Base-by-base conservation (phyloP, 768 basidiomycete species). In the Galerina marginata region DNA sequence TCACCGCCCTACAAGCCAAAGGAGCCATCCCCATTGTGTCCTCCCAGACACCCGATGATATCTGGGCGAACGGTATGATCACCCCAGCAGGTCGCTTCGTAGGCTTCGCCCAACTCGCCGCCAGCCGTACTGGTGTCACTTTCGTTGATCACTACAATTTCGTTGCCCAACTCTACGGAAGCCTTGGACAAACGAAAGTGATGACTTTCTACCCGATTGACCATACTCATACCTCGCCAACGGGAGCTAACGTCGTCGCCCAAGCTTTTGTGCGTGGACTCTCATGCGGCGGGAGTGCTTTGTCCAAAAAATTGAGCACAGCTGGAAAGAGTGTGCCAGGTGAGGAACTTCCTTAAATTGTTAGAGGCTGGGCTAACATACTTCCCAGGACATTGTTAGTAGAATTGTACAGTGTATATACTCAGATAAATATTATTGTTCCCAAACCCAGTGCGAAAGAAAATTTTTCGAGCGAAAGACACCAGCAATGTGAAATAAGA, bases 111-210 rank as follows among this genome's bases (percentile, higher is more conserved):
- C 67, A 78, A 58, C 69, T 70, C 1, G 74, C 74, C 20, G 80
- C 76, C 6, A 71, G 66, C 39, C 71, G 73, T 7, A 81, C 77
- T 7, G 65, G 70, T 9, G 77, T 74, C 9, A 68, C 73, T 2
- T 83, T 82, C 64, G 69, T 83, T 37, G 75, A 83, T 65, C 83
- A 84, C 64, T 82, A 76, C 58, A 73, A 68, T 37, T 81, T 81
- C 59, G 76, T 79, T 11, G 78, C 80, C 2, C 75, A 81, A 49
- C 74, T 75, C 10, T 82, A 78, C 63, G 65, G 79, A 36, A 65
- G 67, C 29, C 68, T 80, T 11, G 81, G 83, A 15, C 66, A 79
- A 62, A 69, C 75, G 6, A 63, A 67, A n/a, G 72, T 76, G 11
- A 72, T 71, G 26, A 71, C 77, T 2, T 84, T 67, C 58, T 84